phyloP scores from a whole-genome alignment of 805 yeast genomes.

The Candida broadrunensis region DNA sequence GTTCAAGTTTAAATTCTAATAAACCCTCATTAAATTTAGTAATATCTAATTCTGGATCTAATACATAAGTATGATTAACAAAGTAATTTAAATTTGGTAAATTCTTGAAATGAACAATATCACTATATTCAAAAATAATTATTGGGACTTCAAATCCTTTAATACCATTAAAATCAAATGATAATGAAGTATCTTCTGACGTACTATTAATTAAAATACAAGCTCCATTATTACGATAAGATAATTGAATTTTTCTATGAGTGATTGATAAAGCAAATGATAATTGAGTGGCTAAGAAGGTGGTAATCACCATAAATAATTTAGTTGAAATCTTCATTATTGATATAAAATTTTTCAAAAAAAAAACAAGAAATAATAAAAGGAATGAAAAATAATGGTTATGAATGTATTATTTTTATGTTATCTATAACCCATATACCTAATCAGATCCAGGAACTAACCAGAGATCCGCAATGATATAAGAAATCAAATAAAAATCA shows the following conservation, averaged over 20 bases:
- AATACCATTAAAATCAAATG: slow-evolving; percentile 1
- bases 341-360: too few relatives aligned
- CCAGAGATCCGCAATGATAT: too few relatives aligned
- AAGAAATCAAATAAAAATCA: too few relatives aligned
- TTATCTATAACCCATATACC: too few relatives aligned
- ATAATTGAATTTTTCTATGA: slow-evolving; percentile 3
- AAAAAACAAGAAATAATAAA: too few relatives aligned
- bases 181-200: not conserved
- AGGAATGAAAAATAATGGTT: too few relatives aligned
- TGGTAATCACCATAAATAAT: not conserved
- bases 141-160: slow-evolving; percentile 3
- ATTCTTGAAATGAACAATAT: slow-evolving; percentile 3
- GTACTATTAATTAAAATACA: slow-evolving; percentile 6
- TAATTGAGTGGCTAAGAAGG: not conserved
- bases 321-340: not conserved
- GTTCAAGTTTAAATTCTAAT: not conserved
- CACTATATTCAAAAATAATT: slow-evolving; percentile 6
- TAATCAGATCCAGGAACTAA: too few relatives aligned
- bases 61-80: slow-evolving; percentile 6
- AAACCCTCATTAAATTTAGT: not conserved
- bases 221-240: slow-evolving; percentile 7
- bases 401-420: too few relatives aligned
- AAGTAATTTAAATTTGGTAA: slow-evolving; percentile 9
- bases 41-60: not conserved
- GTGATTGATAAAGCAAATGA: not conserved